Base-by-base conservation (phyloP, 306 rosid species). In the Oemleria cerasiformis region DNA sequence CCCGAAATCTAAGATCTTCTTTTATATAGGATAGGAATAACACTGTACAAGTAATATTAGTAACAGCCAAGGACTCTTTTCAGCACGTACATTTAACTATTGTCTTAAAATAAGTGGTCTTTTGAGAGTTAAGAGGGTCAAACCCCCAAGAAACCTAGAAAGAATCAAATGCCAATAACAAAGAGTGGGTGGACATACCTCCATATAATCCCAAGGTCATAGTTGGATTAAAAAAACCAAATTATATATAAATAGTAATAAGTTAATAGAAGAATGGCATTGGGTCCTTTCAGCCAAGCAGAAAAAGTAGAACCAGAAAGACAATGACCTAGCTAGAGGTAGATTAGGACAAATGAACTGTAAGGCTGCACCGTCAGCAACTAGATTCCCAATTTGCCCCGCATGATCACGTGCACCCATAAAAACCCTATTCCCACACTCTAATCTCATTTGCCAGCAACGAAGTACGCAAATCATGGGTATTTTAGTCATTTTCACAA, bases 361-460 rank as follows among this genome's bases (percentile, higher is more conserved):
- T 79, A 81, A 76, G 65, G 80, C 68, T 78, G 77, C 34, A 43
- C 30, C 30, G 61, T 73, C 41, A 71, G 72, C 44, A 41, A 11
- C 25, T 30, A 67, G 77, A 88, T 78, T 86, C 82, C 86, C 80
- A 62, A 65, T 77, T 49, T 75, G 40, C 21, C 65, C 81, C 17
- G 23, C 67, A n/a, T n/a, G 6, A 79, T 76, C 90, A 89, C 90
- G 86, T 87, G 89, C 80, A 83, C 50, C 48, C 38, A 38, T 21
- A 4, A 44, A 47, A 30, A 68, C 65, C 4, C 21, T 6, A 5
- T 58, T 30, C 40, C 20, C 63, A 0, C 30, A 15, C n/a, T 3
- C 13, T 49, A 3, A 17, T 45, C 5, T 13, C 14, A 45, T 19
- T 19, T 50, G 7, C 13, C 40, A 78, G 72, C 77, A 49, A 11